Conservation (phyloP, 805 yeast genomes). For the Pichia sporocuriosa region DNA sequence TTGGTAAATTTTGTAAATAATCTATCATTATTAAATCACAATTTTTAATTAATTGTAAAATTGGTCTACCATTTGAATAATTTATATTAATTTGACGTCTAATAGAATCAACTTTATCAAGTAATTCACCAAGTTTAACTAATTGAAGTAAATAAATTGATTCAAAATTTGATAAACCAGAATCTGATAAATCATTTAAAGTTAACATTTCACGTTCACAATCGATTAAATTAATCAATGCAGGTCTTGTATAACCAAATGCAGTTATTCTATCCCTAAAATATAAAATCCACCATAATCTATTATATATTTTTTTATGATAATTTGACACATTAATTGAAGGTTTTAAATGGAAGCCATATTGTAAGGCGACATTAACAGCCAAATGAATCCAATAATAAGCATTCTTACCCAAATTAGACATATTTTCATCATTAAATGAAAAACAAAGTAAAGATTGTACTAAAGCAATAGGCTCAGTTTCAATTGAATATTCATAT, state of each 20-base stretch:
- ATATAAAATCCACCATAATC: conserved; percentile 67
- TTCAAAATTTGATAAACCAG: conserved; percentile 41
- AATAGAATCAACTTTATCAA: conserved; percentile 60
- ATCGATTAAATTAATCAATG: conserved; percentile 60
- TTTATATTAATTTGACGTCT: conserved; percentile 69
- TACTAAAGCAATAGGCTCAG: conserved; percentile 55
- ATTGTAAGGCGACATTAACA: conserved; percentile 64
- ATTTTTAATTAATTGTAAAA: conserved; percentile 39
- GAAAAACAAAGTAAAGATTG: conserved; percentile 42
- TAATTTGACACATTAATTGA: conserved; percentile 9
- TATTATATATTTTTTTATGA: conserved; percentile 21
- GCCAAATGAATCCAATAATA: conserved; percentile 74
- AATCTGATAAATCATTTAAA: conserved; percentile 57
- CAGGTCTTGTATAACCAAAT: conserved; percentile 69
- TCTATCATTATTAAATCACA: conserved; percentile 72
- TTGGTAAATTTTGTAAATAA: conserved; percentile 66
- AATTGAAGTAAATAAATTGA: conserved; percentile 54
- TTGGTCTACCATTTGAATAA: conserved; percentile 37
- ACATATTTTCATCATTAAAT: conserved; percentile 21
- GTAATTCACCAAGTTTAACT: conserved; percentile 62
- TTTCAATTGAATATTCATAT: conserved; percentile 62
- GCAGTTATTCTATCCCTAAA: conserved; percentile 65
- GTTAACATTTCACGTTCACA: conserved; percentile 71
- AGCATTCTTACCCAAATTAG: conserved; percentile 46
- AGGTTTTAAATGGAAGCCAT: conserved; percentile 57